phyloP scores from a whole-genome alignment of 352 stramenopile genomes.

The Pythium periplocum region DNA sequence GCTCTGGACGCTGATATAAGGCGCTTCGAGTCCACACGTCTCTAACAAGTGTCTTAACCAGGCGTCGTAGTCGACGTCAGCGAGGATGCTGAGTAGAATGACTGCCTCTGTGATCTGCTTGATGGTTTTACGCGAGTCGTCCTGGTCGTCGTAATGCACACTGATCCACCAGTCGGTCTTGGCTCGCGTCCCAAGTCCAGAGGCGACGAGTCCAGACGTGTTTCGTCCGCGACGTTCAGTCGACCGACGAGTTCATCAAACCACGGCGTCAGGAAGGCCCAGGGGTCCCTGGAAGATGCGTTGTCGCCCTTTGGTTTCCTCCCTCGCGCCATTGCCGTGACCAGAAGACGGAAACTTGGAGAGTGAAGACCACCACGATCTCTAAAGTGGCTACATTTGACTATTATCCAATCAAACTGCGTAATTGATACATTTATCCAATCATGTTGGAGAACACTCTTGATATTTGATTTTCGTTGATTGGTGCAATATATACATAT shows the following conservation, averaged over 20 bases:
- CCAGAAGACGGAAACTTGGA: too few species aligned
- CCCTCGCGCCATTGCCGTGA: too few species aligned
- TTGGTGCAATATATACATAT: too few species aligned
- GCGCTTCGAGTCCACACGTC: neutral
- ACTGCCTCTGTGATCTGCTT: neutral
- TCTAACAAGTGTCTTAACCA: neutral
- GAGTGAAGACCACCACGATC: too few species aligned
- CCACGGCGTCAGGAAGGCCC: too few species aligned
- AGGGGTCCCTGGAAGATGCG: too few species aligned
- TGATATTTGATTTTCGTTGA: too few species aligned
- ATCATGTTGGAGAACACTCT: too few species aligned
- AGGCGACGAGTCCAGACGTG: slow-evolving; percentile 3
- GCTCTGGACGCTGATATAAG: slow-evolving; percentile 1
- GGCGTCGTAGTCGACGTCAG: neutral
- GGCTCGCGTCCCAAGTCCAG: slow-evolving; percentile 1
- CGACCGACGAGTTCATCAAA: neutral
- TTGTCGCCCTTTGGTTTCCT: too few species aligned
- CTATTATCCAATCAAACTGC: too few species aligned
- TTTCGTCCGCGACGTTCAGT: neutral
- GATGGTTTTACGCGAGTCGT: neutral
- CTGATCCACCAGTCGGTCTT: slow-evolving; percentile 2
- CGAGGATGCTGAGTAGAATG: neutral
- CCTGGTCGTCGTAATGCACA: neutral
- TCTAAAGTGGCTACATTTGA: too few species aligned
- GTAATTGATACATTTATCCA: too few species aligned